Percentiles rank a stretch among this genome's conserved stretches.
Evolutionary conservation across 2,329 filamentous ascomycete genomes (phyloP).

Genomic region (Monilinia polystroma): DNA sequence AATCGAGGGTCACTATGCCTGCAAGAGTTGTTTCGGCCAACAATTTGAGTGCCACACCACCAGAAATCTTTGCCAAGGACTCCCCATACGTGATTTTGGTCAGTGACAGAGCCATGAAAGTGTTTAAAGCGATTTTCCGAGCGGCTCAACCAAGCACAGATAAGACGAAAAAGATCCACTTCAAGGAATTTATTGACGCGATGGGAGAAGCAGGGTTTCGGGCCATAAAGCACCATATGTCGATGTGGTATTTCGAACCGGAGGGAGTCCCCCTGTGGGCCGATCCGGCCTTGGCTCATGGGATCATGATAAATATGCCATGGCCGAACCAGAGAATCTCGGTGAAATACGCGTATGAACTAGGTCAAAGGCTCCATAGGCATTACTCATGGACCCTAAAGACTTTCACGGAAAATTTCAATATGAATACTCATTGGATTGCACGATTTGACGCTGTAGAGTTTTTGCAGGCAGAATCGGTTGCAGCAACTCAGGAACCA

Average conservation of each 20-base stretch:
- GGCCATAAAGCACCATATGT: neutral
- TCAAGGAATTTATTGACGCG: neutral
- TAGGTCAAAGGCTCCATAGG: neutral
- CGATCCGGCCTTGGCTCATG: neutral
- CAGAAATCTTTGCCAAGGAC: neutral
- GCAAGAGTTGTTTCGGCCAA: neutral
- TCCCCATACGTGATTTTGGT: neutral
- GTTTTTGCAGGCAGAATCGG: neutral
- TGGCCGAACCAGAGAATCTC: constrained; percentile 1
- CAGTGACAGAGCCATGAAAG: neutral
- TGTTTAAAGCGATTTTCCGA: neutral
- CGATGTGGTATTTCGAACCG: constrained; percentile 7
- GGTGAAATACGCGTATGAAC: neutral
- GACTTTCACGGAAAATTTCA: neutral
- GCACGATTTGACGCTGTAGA: neutral
- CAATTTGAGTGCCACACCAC: neutral
- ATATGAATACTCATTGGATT: neutral
- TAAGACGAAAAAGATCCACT: neutral
- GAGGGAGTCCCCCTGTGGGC: neutral
- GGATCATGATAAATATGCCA: constrained; percentile 13
- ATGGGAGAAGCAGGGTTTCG: constrained; percentile 8
- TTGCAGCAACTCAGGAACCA: neutral
- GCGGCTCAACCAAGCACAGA: neutral
- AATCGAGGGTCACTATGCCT: neutral
- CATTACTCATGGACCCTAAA: neutral